Base-by-base conservation (phyloP, 257 asterid genomes). In the Thymus mandschuricus region DNA sequence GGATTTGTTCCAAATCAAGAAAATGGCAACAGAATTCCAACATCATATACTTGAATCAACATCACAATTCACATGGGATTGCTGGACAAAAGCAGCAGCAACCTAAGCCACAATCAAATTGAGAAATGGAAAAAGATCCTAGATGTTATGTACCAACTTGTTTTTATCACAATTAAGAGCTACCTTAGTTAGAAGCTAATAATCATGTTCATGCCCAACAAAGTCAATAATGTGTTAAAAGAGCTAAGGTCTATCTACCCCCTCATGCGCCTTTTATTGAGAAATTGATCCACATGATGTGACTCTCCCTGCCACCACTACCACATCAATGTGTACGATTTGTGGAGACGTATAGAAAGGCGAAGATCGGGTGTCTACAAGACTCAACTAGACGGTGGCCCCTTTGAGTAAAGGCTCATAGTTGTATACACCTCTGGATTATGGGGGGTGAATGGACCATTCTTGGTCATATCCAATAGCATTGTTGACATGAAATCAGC, bases 241-340 rank as follows among this genome's bases (percentile, higher is more conserved):
- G 65, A 52, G 12, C 64, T 66, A 30, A 57, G 35, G n/a, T 21
- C 31, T 31, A 71, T 46, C 74, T 57, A 64, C 76, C 57, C 40
- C 3, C 62, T 66, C 74, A 62, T 56, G 66, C 30, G 73, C 69
- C n/a, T 45, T 21, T 60, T 58, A 74, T 64, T 69, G n/a, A 79
- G 62, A 41, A 50, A 28, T 54, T 52, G 66, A 64, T 54, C 72
- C 59, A 30, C 70, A 61, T 45, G 75, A 73, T 57, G 57, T 50
- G 59, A 76, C 76, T 43, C 55, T 35, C 40, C n/a, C 44, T 30
- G 34, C 35, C 11, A 6, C 2, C 51, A 58, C 54, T 12, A 49
- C 46, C 79, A 73, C 72, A 62, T 68, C 70, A 60, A 69, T 56
- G 66, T 3, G 5, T 55, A 69, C 54, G 45, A 8, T 35, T 33